Base-by-base conservation (phyloP, 2,329 filamentous ascomycete genomes). In the Fusarium sulawesiense region DNA sequence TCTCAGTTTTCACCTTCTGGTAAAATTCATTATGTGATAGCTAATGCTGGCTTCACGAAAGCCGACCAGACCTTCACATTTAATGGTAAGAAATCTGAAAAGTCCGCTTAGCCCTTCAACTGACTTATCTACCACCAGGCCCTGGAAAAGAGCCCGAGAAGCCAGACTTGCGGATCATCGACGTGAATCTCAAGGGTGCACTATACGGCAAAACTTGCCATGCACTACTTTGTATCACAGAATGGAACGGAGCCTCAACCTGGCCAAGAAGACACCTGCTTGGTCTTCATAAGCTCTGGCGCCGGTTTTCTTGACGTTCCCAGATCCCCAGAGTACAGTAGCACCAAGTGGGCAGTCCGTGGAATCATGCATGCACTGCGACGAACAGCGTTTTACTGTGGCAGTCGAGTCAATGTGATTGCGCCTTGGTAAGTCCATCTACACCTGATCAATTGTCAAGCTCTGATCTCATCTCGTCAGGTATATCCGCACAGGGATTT, bases 281-380 rank as follows among this genome's bases (percentile, higher is more conserved):
- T 63, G 5, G 34, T 63, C 4, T 25, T 63, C 0, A 9, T 61
- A 10, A 61, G 60, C 4, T 55, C 60, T 2, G 60, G 60, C 0
- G 56, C 56, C 1, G 56, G 56, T 0, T 63, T 63, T 0, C 27
- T 63, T 12, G 56, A 63, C 0, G 47, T 61, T 3, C 60, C 60
- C 0, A 61, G 60, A 11, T 25, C 18, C 3, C 60, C 41, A 4
- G 60, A 63, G n/a, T 63, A 63, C 5, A 61, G 60, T 7, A 63
- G 60, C 6, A 63, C 47, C 0, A 63, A 61, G 6, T 63, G 60
- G 60, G 60, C 56, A 5, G 47, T 61, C 4, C 60, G 47, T 6
- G 47, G 60, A 27, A 61, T 63, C 3, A 61, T 63, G 60, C 60
- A 61, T 20, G 21, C 57, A 13, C 14, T 63, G 8, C 8, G 60